These are phyloP conservation scores for Kodamaea sagamina DNA, from an alignment of 805 yeast genomes.

Conservation along the genomic window DNA sequence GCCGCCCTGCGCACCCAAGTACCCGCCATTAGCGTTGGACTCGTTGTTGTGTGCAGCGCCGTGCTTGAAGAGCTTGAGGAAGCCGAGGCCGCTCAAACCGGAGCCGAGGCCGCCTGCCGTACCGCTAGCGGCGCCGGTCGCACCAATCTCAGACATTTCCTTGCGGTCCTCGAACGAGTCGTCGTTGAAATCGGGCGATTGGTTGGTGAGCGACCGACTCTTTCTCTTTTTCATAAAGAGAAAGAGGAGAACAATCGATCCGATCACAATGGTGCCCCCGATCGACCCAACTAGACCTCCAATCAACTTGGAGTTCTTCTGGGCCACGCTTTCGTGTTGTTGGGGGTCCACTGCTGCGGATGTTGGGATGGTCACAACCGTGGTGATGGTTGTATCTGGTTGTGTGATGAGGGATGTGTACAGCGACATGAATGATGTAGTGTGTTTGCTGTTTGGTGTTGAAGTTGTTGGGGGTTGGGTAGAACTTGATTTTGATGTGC, in stretches of 20 bases:
- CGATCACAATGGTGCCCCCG: slow-evolving; percentile 47
- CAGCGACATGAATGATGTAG: slow-evolving; percentile 10
- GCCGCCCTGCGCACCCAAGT: slow-evolving; percentile 9
- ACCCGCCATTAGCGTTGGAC: slow-evolving; percentile 8
- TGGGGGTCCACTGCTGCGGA: slow-evolving; percentile 23
- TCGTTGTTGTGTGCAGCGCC: slow-evolving; percentile 1
- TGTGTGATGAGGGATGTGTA: slow-evolving; percentile 23
- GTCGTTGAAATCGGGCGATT: slow-evolving; percentile 45
- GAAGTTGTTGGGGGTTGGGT: slow-evolving; percentile 12
- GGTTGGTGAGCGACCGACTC: slow-evolving; percentile 34
- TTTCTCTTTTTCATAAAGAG: slow-evolving; percentile 37
- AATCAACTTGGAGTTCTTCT: slow-evolving; percentile 37
- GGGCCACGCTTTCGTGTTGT: slow-evolving; percentile 17
- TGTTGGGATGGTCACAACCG: slow-evolving; percentile 41
- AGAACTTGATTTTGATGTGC: slow-evolving; percentile 9
- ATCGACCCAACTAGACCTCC: slow-evolving; percentile 50
- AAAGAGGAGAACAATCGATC: slow-evolving; percentile 36
- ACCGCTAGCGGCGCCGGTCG: slow-evolving; percentile 16
- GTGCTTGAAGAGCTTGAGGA: slow-evolving; percentile 12
- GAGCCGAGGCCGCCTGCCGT: slow-evolving; percentile 13
- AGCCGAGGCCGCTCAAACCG: slow-evolving; percentile 8
- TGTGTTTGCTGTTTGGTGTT: slow-evolving; percentile 3
- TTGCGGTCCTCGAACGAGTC: slow-evolving; percentile 23
- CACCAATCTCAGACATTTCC: slow-evolving; percentile 14
- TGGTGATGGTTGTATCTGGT: slow-evolving; percentile 42